Percentiles rank a stretch among this genome's conserved stretches.
phyloP scores from a whole-genome alignment of 176 grass and related monocot species.

The Cocos nucifera region DNA sequence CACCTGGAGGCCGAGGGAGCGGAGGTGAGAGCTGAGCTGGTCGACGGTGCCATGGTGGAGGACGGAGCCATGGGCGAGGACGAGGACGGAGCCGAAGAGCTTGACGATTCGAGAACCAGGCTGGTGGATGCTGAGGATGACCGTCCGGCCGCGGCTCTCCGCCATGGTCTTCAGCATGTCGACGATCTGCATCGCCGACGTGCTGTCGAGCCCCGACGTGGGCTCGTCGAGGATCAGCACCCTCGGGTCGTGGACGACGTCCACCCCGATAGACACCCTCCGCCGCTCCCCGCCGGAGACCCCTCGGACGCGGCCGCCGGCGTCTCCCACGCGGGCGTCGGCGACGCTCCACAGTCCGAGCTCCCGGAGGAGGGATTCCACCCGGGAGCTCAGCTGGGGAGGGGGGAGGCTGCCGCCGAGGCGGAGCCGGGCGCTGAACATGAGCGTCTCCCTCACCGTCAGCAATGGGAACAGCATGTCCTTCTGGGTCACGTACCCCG shows the following conservation, averaged over 20 bases:
- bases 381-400: constrained; percentile 15
- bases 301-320: constrained; percentile 22
- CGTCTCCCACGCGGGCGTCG: constrained; percentile 23
- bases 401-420: constrained; percentile 14
- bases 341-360: constrained; percentile 37
- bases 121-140: constrained; percentile 78
- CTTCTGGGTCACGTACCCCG: constrained; percentile 53
- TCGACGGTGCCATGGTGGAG: constrained; percentile 60
- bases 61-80: constrained; percentile 51
- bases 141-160: constrained; percentile 30
- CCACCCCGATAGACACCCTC: constrained; percentile 66
- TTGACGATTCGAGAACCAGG: constrained; percentile 52
- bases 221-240: constrained; percentile 72
- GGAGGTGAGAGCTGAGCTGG: constrained; percentile 27
- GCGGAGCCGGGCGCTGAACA: constrained; percentile 53
- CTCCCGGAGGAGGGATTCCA: constrained; percentile 41
- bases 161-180: constrained; percentile 47
- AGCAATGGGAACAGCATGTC: constrained; percentile 65
- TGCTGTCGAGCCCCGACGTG: constrained; percentile 71
- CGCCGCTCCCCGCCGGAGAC: constrained; percentile 64
- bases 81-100: constrained; percentile 50
- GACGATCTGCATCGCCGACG: constrained; percentile 59
- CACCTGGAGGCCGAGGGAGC: constrained; percentile 26
- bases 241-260: constrained; percentile 48
- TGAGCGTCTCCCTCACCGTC: constrained; percentile 56